phyloP scores from a whole-genome alignment of 352 stramenopile species.

The Phytopythium oedochilum region DNA sequence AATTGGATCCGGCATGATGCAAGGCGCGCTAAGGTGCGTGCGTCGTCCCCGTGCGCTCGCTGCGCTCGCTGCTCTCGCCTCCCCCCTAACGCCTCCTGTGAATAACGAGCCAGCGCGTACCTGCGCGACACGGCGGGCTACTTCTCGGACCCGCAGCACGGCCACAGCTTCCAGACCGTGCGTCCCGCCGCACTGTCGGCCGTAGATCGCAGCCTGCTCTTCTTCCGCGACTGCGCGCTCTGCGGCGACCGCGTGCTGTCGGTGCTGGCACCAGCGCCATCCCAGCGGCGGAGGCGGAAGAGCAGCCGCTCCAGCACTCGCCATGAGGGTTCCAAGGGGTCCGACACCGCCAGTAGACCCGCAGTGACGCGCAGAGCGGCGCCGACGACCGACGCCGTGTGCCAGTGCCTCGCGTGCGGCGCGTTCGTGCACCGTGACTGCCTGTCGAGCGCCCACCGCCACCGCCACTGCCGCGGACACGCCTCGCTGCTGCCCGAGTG shows the following conservation, averaged over 20 bases:
- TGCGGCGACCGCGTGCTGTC: conserved; percentile 45
- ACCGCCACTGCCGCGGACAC: conserved; percentile 41
- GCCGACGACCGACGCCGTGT: conserved; percentile 13
- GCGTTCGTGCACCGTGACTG: conserved; percentile 53
- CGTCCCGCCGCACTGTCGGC: conserved; percentile 23
- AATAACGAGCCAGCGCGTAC: conserved; percentile 22
- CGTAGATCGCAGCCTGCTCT: conserved; percentile 53
- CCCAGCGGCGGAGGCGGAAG: neutral
- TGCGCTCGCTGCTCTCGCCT: conserved; percentile 2
- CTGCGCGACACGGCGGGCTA: conserved; percentile 29
- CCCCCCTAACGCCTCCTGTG: neutral
- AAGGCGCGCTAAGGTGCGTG: conserved; percentile 37
- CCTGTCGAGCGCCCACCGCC: conserved; percentile 36
- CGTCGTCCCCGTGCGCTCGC: neutral
- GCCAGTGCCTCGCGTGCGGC: conserved; percentile 52
- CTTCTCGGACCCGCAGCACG: conserved; percentile 45
- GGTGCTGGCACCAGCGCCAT: conserved; percentile 13
- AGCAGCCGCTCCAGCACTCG: neutral
- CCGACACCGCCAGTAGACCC: neutral
- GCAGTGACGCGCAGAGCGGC: neutral
- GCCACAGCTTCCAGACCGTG: conserved; percentile 50
- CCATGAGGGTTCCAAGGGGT: neutral
- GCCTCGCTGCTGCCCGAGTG: conserved; percentile 27
- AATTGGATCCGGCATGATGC: conserved; percentile 8
- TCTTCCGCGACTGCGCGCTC: conserved; percentile 56